Evolutionary conservation across 2,329 filamentous ascomycete genomes (phyloP).

Genomic region (Pyrenophora graminea): DNA sequence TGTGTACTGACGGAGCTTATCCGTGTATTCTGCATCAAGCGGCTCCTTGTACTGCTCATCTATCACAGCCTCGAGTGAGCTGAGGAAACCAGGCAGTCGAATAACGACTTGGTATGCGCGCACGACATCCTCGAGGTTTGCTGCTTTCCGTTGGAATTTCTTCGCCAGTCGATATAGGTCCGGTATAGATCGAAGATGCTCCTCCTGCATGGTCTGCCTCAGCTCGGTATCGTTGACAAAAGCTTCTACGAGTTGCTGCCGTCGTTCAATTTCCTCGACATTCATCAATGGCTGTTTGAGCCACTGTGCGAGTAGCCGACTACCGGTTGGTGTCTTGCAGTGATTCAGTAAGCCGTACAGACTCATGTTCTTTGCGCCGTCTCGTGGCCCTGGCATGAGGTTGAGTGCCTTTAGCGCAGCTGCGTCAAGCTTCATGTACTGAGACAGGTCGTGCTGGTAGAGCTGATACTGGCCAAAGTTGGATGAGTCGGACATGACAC

Average conservation of each 20-base stretch:
- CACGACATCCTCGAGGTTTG: constrained; percentile 93
- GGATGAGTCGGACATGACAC: constrained; percentile 83
- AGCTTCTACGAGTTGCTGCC: constrained; percentile 92
- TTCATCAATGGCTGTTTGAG: constrained; percentile 97
- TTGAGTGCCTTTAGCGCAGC: constrained; percentile 93
- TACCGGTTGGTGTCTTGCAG: constrained; percentile 95
- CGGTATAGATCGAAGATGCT: constrained; percentile 88
- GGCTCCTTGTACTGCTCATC: constrained; percentile 90
- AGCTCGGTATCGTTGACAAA: constrained; percentile 93
- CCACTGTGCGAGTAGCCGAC: constrained; percentile 90
- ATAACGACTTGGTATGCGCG: constrained; percentile 94
- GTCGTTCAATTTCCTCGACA: constrained; percentile 81
- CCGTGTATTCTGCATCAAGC: constrained; percentile 83
- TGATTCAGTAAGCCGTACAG: constrained; percentile 92
- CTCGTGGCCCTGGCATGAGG: constrained; percentile 91
- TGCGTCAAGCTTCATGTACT: constrained; percentile 98
- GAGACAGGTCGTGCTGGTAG: constrained; percentile 93
- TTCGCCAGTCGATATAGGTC: constrained; percentile 93
- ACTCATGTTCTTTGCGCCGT: constrained; percentile 98
- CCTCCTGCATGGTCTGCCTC: constrained; percentile 94
- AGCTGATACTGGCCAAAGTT: constrained; percentile 98
- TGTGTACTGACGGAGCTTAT: constrained; percentile 73
- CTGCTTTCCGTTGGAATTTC: constrained; percentile 88
- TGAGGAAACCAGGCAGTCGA: constrained; percentile 85
- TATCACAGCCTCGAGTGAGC: constrained; percentile 89